These are phyloP conservation scores for Solanum clarkiae DNA, from an alignment of 257 asterid species.

Conservation along the genomic window DNA sequence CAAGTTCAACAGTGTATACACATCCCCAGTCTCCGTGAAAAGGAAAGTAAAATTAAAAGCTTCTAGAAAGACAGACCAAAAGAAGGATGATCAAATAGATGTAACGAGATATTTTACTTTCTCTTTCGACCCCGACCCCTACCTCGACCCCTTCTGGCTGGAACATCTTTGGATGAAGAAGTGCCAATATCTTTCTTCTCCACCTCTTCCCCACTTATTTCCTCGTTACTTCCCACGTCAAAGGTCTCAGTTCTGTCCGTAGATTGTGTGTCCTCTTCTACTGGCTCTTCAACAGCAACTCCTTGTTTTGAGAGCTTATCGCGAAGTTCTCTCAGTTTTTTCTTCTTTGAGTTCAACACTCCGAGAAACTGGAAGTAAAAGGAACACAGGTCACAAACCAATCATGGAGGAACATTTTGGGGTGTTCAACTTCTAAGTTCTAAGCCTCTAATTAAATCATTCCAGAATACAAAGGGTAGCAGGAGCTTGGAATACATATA, in stretches of 20 bases:
- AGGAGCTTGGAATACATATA: background rate
- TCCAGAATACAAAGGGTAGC: background rate
- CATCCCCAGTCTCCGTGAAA: background rate
- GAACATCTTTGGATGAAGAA: slow-evolving; percentile 22
- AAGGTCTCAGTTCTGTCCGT: slow-evolving; percentile 63
- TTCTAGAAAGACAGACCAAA: background rate
- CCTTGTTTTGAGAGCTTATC: slow-evolving; percentile 40
- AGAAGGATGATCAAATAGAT: background rate
- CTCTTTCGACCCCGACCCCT: slow-evolving; percentile 61
- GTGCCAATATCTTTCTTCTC: slow-evolving; percentile 9
- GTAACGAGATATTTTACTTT: slow-evolving; percentile 15
- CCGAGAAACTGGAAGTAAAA: slow-evolving; percentile 47
- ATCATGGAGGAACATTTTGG: background rate
- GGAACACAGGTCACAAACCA: background rate
- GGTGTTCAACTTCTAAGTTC: background rate
- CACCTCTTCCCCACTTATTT: slow-evolving; percentile 29
- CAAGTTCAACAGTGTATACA: background rate
- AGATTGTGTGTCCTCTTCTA: slow-evolving; percentile 41
- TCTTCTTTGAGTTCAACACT: slow-evolving; percentile 76
- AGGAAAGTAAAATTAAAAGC: background rate
- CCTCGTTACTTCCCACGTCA: slow-evolving; percentile 35
- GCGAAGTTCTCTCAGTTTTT: slow-evolving; percentile 81
- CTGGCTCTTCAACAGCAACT: slow-evolving; percentile 13
- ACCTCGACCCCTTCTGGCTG: slow-evolving; percentile 32
- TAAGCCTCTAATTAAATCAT: background rate